These are phyloP conservation scores for Thelonectria rubi DNA, from an alignment of 2,329 filamentous ascomycete species.

Conservation along the genomic window DNA sequence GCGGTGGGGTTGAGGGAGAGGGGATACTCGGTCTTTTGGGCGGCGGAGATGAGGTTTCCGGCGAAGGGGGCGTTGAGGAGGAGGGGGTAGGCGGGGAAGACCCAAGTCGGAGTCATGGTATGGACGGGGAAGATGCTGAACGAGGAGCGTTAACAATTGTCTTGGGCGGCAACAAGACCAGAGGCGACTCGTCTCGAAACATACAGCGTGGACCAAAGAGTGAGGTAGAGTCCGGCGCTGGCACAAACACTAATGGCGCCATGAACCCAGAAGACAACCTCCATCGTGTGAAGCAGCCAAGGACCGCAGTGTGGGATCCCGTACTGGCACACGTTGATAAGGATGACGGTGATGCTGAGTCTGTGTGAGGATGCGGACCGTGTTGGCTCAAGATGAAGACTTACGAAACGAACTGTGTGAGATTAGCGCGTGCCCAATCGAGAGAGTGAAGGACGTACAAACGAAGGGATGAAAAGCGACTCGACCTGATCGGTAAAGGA, in stretches of 20 bases:
- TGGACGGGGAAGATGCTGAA: slow-evolving; percentile 70
- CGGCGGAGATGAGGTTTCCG: slow-evolving; percentile 61
- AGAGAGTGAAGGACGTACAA: slow-evolving; percentile 48
- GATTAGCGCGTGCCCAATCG: slow-evolving; percentile 21
- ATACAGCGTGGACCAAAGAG: slow-evolving; percentile 71
- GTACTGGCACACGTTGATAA: slow-evolving; percentile 83
- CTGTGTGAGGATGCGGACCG: background rate
- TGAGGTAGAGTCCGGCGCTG: slow-evolving; percentile 77
- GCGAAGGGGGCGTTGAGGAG: slow-evolving; percentile 80
- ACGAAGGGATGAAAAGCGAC: slow-evolving; percentile 78
- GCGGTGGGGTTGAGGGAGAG: slow-evolving; percentile 52
- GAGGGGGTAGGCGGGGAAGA: slow-evolving; percentile 85
- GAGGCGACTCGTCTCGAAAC: slow-evolving; percentile 27
- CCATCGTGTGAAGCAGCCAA: slow-evolving; percentile 70
- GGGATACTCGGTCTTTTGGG: slow-evolving; percentile 36
- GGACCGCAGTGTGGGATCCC: slow-evolving; percentile 68
- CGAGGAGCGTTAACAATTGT: background rate
- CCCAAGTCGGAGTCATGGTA: slow-evolving; percentile 88
- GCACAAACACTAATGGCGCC: slow-evolving; percentile 71
- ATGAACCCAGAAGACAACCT: slow-evolving; percentile 79
- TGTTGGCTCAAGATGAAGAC: slow-evolving; percentile 30
- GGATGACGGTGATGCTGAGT: slow-evolving; percentile 73
- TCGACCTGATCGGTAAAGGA: slow-evolving; percentile 82
- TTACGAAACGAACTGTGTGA: slow-evolving; percentile 55
- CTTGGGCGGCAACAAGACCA: background rate